Percentiles rank a stretch among this genome's conserved stretches.
These are phyloP conservation scores for Mycena sanguinolenta DNA, from an alignment of 768 basidiomycete genomes.

Conservation along the genomic window DNA sequence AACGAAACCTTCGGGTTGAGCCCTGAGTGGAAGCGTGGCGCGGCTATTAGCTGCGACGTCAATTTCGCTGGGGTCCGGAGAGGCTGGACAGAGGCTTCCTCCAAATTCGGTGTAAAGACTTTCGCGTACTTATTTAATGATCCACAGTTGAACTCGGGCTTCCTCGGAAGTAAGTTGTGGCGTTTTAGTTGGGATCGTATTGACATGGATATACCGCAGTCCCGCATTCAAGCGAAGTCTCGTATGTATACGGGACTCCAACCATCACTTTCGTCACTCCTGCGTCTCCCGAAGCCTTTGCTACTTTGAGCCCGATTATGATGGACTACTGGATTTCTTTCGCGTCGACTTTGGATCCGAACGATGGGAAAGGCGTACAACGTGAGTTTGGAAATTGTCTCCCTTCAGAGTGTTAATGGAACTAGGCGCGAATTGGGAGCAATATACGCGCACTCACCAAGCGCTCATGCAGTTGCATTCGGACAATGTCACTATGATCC, in stretches of 20 bases:
- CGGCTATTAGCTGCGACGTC: constrained; percentile 32
- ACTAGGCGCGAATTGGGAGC: constrained; percentile 22
- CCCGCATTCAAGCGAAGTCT: constrained; percentile 45
- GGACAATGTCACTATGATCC: constrained; percentile 28
- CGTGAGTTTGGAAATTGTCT: neutral
- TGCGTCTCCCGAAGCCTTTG: constrained; percentile 29
- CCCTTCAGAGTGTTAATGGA: neutral
- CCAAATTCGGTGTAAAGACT: constrained; percentile 45
- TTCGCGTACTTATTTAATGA: constrained; percentile 55
- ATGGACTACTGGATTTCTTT: constrained; percentile 62
- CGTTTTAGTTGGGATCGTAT: neutral
- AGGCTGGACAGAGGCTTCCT: constrained; percentile 48
- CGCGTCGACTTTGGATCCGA: constrained; percentile 55
- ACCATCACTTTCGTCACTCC: constrained; percentile 19
- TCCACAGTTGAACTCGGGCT: constrained; percentile 36
- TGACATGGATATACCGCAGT: constrained; percentile 34
- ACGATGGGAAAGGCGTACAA: constrained; percentile 49
- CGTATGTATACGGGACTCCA: constrained; percentile 45
- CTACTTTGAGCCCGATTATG: constrained; percentile 49
- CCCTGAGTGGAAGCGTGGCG: constrained; percentile 51
- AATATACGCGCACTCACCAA: constrained; percentile 25
- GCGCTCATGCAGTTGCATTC: constrained; percentile 36
- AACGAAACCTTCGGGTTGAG: constrained; percentile 57
- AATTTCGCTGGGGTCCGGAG: constrained; percentile 40
- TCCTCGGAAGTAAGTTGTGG: constrained; percentile 40